Conservation (phyloP, 331 rosid genomes). For the Rhamnella rubrinervis region DNA sequence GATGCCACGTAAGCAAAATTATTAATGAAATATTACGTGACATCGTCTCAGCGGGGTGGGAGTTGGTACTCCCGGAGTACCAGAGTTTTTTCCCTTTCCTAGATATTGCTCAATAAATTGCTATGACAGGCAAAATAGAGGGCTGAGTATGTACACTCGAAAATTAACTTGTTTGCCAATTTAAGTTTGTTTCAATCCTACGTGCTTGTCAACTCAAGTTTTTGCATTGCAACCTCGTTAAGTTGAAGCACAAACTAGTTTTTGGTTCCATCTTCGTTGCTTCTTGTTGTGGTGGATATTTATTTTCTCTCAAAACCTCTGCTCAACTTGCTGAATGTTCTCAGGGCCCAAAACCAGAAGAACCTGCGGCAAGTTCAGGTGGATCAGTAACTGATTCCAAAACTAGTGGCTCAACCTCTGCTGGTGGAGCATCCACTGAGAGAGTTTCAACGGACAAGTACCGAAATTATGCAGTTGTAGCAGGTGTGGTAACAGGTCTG, state of each 20-base stretch:
- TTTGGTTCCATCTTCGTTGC: not conserved
- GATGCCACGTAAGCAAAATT: no score
- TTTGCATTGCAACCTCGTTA: not conserved
- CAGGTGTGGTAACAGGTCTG: slow-evolving; percentile 60
- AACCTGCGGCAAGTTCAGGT: slow-evolving; percentile 42
- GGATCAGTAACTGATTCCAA: slow-evolving; percentile 60
- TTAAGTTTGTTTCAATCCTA: not conserved
- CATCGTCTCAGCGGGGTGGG: no score
- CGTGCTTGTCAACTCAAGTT: not conserved
- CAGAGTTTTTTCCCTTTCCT: no score
- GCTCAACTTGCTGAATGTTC: slow-evolving; percentile 22
- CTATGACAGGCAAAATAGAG: no score
- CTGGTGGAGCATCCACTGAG: slow-evolving; percentile 51
- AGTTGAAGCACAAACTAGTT: not conserved
- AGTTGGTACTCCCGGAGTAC: no score
- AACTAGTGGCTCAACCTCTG: slow-evolving; percentile 42
- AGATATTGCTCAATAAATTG: not conserved
- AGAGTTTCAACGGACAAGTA: slow-evolving; percentile 78
- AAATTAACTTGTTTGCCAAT: no score
- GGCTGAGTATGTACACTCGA: no score
- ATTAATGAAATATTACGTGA: no score
- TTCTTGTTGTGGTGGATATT: not conserved
- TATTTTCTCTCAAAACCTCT: slow-evolving; percentile 3
- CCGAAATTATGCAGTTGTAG: slow-evolving; percentile 84
- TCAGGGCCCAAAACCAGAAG: slow-evolving; percentile 86